A percentile compares a stretch with the other conserved stretches of the same genome.
These are phyloP conservation scores for Aspergillus unguis DNA, from an alignment of 2,329 filamentous ascomycete genomes.

Conservation along the genomic window DNA sequence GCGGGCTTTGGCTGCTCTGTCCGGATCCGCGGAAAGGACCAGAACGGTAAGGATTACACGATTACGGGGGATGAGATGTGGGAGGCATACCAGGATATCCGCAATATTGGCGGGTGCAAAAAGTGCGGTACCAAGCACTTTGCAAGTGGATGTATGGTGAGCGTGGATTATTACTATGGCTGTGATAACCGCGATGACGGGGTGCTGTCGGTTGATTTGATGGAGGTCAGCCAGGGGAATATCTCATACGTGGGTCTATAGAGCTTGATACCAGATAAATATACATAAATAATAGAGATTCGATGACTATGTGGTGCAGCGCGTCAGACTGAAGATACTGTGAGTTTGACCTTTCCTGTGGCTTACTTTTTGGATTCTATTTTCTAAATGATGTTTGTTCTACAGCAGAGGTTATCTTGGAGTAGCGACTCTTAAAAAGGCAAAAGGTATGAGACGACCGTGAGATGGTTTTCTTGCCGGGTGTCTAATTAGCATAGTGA, in stretches of 20 bases:
- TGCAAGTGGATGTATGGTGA: conserved; percentile 16
- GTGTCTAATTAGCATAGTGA: no score
- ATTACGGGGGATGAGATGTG: conserved; percentile 8
- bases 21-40: background rate
- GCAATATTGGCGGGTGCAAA: conserved; percentile 13
- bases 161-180: conserved; percentile 16
- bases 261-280: background rate
- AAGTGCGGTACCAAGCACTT: conserved; percentile 15
- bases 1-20: conserved; percentile 1
- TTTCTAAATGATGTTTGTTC: no score
- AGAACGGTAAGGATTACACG: background rate
- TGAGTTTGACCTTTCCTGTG: no score
- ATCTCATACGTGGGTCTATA: background rate
- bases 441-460: no score
- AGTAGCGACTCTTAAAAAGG: no score
- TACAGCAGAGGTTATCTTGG: no score
- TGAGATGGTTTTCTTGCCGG: no score
- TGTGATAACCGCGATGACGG: conserved; percentile 13
- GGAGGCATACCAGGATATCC: conserved; percentile 18
- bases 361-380: no score
- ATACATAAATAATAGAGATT: background rate
- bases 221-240: background rate
- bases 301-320: no score
- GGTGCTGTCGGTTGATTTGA: background rate
- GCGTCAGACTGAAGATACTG: no score